These are phyloP conservation scores for Yamadazyma phyllophila DNA, from an alignment of 805 yeast species.

Conservation along the genomic window DNA sequence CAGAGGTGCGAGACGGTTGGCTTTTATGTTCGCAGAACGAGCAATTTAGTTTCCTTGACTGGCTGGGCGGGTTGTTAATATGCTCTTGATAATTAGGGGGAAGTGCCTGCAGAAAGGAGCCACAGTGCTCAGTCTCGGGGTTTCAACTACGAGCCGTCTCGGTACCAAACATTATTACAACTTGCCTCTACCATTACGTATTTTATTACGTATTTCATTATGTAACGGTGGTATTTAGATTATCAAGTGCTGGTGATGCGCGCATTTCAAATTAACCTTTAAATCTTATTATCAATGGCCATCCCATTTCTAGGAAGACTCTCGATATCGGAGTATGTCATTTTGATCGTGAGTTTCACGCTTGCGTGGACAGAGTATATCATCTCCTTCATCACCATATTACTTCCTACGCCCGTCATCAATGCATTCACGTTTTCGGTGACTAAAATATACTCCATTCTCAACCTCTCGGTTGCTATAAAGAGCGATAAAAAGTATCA, in stretches of 20 bases:
- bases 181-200: no score
- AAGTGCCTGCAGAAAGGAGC: no score
- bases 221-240: background rate
- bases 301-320: slow-evolving; percentile 48
- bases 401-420: slow-evolving; percentile 46
- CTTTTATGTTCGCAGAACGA: background rate
- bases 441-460: slow-evolving; percentile 21
- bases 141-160: no score
- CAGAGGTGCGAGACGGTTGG: background rate
- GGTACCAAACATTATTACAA: no score
- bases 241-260: background rate
- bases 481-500: slow-evolving; percentile 20
- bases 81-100: background rate
- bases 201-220: background rate
- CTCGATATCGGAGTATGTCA: slow-evolving; percentile 48
- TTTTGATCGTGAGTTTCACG: slow-evolving; percentile 42
- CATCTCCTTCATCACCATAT: slow-evolving; percentile 41
- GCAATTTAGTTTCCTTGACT: background rate
- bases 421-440: slow-evolving; percentile 30
- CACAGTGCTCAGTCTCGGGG: no score
- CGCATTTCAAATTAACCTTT: background rate
- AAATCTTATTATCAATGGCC: slow-evolving; percentile 22
- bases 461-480: slow-evolving; percentile 5
- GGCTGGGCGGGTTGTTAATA: background rate
- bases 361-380: slow-evolving; percentile 51